Conservation (phyloP, 2,329 filamentous ascomycete species). For the Diaporthe destruens region DNA sequence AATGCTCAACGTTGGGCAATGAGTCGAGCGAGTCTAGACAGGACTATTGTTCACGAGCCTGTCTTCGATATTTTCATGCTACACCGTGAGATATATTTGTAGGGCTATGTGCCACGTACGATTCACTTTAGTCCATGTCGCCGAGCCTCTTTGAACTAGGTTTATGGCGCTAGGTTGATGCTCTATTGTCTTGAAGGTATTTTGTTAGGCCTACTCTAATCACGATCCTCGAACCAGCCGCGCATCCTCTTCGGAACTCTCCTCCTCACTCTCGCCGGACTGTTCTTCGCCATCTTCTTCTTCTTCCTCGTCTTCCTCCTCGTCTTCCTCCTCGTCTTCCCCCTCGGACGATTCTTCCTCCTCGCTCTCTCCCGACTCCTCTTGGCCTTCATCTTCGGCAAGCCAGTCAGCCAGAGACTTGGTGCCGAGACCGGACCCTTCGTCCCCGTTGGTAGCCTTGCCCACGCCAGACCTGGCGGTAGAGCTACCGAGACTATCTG, state of each 20-base stretch:
- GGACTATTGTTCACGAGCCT: neutral
- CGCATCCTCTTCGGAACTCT: conserved; percentile 21
- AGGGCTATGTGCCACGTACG: neutral
- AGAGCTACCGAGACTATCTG: conserved; percentile 73
- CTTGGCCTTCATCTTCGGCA: conserved; percentile 76
- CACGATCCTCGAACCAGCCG: conserved; percentile 18
- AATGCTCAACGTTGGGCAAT: neutral
- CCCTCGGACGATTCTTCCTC: conserved; percentile 64
- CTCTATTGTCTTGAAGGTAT: neutral
- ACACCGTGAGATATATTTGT: neutral
- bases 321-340: conserved; percentile 64
- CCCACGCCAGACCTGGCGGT: conserved; percentile 46
- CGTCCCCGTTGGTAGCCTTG: conserved; percentile 61
- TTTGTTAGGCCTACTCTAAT: neutral
- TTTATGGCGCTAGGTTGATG: neutral
- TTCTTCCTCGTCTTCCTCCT: conserved; percentile 63
- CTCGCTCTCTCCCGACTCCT: conserved; percentile 66
- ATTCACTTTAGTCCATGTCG: neutral
- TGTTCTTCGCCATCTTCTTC: conserved; percentile 61
- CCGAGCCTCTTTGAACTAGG: neutral
- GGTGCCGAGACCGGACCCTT: conserved; percentile 65
- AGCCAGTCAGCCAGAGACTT: conserved; percentile 96
- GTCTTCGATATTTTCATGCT: neutral
- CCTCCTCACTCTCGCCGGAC: conserved; percentile 55
- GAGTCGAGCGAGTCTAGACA: neutral